Base-by-base conservation (phyloP, 129 eudicot species). In the Lactuca saligna region DNA sequence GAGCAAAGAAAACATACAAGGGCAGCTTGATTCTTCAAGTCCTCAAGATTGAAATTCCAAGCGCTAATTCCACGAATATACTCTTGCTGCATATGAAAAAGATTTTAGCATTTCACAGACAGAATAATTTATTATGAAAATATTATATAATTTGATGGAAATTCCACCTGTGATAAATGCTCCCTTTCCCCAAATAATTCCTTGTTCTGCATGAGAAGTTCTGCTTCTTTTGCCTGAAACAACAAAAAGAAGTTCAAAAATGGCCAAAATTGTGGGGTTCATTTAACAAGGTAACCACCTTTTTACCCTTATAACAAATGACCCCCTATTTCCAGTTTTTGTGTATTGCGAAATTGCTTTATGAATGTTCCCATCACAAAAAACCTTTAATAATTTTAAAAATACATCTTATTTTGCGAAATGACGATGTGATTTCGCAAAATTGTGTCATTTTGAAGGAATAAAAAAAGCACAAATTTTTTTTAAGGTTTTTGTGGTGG, bases 61-160 rank as follows among this genome's bases (percentile, higher is more conserved):
- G 98, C 97, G 73, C 98, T 93, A 69, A 93, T 87, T 53, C 98
- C 98, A 70, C 98, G 89, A 41, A 89, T 86, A 67, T 93, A 93
- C 81, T 93, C 98, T 89, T 89, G 90, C 98, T 93, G 98, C 82
- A 81, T 37, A 76, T 41, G 49, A 61, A 33, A 61, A 41, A 33
- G 31, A 46, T 50, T 63, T 2, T 46, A 44, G 38, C 57, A 42
- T 14, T n/a, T n/a, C 34, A 54, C 31, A 25, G 12, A 57, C 34
- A 17, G n/a, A n/a, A n/a, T n/a, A n/a, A n/a, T n/a, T 66, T 37
- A n/a, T 15, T 31, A 51, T 39, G 55, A 50, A 50, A 68, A 60
- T 34, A 25, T 66, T 66, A 20, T 66, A 60, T n/a, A 49, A 48
- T 25, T 25, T 35, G 42, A 75, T 25, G n/a, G 37, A 20, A 75